phyloP scores from a whole-genome alignment of 2,329 filamentous ascomycete species.

The Coniella vitis region DNA sequence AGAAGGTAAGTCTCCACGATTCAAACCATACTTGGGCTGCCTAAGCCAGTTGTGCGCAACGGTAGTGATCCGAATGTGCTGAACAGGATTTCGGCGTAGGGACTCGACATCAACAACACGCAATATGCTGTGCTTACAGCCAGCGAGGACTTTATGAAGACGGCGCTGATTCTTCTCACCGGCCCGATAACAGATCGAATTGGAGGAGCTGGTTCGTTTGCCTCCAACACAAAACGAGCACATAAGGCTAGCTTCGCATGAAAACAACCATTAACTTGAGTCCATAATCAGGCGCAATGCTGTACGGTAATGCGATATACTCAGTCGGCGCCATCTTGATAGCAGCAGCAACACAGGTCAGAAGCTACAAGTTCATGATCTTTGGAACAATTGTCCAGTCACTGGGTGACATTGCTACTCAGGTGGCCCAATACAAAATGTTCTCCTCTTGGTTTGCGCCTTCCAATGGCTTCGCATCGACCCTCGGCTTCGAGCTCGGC shows the following conservation, averaged over 20 bases:
- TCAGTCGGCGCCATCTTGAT: slow-evolving; percentile 52
- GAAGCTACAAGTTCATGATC: slow-evolving; percentile 55
- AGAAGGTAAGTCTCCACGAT: slow-evolving; percentile 42
- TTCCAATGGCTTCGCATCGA: slow-evolving; percentile 54
- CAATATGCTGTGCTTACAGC: slow-evolving; percentile 53
- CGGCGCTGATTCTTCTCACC: slow-evolving; percentile 45
- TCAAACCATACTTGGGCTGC: too few species aligned
- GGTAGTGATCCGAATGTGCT: accelerated
- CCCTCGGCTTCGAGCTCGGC: slow-evolving; percentile 52
- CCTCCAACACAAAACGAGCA: not conserved
- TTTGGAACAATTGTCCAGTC: slow-evolving; percentile 47
- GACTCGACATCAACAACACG: slow-evolving; percentile 53
- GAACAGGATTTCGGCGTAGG: slow-evolving; percentile 18
- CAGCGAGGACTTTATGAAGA: slow-evolving; percentile 57
- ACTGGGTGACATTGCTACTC: slow-evolving; percentile 56
- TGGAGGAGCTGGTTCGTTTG: slow-evolving; percentile 43
- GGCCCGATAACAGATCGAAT: slow-evolving; percentile 52
- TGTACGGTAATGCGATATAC: slow-evolving; percentile 56
- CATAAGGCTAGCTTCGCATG: not conserved
- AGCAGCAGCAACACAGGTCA: slow-evolving; percentile 48
- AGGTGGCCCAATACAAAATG: slow-evolving; percentile 58
- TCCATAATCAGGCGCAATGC: slow-evolving; percentile 38
- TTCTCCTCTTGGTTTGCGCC: slow-evolving; percentile 60
- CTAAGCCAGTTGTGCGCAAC: not conserved
- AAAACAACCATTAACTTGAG: not conserved